Evolutionary conservation across 768 basidiomycete genomes (phyloP).

Genomic region (Xerocomellus amylosporus): DNA sequence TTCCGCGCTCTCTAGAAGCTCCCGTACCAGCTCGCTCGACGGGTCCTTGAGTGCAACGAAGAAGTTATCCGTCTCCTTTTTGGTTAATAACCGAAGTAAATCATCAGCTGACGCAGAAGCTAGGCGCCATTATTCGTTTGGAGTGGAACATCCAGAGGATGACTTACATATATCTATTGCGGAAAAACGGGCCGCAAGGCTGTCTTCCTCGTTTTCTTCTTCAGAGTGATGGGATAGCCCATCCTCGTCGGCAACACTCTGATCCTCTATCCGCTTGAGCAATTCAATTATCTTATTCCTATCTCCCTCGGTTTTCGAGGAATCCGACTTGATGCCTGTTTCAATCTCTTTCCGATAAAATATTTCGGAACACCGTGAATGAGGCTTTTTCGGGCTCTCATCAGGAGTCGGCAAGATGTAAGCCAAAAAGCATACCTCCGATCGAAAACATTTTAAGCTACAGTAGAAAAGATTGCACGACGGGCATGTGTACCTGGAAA

Average conservation of each 20-base stretch:
- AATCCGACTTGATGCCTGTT: constrained; percentile 52
- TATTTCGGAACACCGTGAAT: constrained; percentile 73
- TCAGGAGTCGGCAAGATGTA: not conserved
- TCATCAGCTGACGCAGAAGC: constrained; percentile 54
- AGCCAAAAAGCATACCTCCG: constrained; percentile 46
- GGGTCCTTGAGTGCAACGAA: constrained; percentile 59
- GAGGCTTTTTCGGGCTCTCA: constrained; percentile 37
- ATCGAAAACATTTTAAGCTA: constrained; percentile 75
- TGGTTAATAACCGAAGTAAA: constrained; percentile 60
- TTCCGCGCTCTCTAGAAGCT: constrained; percentile 57
- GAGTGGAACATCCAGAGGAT: not conserved
- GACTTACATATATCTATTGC: constrained; percentile 61
- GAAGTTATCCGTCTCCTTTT: constrained; percentile 61
- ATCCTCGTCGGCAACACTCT: constrained; percentile 40
- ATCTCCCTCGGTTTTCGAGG: constrained; percentile 57
- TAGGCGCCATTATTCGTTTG: constrained; percentile 24
- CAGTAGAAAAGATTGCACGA: constrained; percentile 81
- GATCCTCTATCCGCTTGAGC: constrained; percentile 70
- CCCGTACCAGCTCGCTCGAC: constrained; percentile 53
- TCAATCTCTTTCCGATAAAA: constrained; percentile 80
- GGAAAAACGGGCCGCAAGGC: constrained; percentile 51
- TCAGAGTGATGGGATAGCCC: constrained; percentile 31
- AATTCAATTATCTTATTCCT: constrained; percentile 64
- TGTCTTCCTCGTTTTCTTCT: constrained; percentile 40
- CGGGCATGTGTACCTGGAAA: constrained; percentile 80